phyloP scores from a whole-genome alignment of 164 flowering plant species.

The Echeveria elegans region DNA sequence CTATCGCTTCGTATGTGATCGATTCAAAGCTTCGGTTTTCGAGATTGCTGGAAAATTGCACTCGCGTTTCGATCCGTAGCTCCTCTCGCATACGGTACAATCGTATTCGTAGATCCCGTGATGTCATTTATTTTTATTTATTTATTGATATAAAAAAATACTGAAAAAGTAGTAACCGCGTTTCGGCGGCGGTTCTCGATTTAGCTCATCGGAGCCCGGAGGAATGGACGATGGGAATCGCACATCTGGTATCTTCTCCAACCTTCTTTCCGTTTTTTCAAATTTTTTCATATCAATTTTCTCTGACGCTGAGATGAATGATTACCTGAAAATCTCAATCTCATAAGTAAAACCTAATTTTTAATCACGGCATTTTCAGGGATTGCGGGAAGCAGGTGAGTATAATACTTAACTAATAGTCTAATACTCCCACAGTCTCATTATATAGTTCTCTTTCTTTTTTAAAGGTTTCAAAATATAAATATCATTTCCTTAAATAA shows the following conservation, averaged over 20 bases:
- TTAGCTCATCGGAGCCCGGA: conserved; percentile 25
- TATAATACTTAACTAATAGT: no score
- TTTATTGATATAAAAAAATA: no score
- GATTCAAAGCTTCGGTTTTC: background rate
- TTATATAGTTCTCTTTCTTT: no score
- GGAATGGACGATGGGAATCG: conserved; percentile 95
- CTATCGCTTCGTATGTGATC: background rate
- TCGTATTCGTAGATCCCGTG: background rate
- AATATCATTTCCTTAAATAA: no score
- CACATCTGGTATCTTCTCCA: conserved; percentile 57
- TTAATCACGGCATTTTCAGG: background rate
- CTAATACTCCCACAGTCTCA: no score
- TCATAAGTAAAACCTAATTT: background rate
- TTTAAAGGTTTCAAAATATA: no score
- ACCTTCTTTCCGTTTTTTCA: background rate
- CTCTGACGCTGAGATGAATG: no score
- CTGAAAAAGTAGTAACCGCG: no score
- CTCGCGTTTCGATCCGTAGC: background rate
- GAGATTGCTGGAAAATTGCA: no score
- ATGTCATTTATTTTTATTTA: background rate
- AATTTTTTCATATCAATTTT: no score
- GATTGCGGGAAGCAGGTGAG: conserved; percentile 3
- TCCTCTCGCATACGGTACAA: no score
- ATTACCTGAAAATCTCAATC: no score
- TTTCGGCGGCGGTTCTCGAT: conserved; percentile 11